Percentiles rank a stretch among this genome's conserved stretches.
Conservation (phyloP, 2,329 filamentous ascomycete species). For the Xylaria sp. region DNA sequence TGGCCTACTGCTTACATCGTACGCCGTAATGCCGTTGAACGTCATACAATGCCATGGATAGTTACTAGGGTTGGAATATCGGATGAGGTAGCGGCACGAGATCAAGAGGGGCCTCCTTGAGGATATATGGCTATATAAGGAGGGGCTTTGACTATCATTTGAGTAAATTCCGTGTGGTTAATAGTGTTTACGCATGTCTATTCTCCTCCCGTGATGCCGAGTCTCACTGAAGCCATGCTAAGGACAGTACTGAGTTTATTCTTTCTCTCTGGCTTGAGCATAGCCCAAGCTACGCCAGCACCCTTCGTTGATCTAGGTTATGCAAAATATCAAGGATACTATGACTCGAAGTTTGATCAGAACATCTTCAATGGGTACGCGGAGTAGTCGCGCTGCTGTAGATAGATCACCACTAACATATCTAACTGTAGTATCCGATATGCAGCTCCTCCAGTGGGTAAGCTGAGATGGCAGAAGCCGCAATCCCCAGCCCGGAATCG, state of each 20-base stretch:
- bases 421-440: slow-evolving; percentile 52
- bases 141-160: neutral
- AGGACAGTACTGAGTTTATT: slow-evolving; percentile 6
- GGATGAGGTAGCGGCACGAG: neutral
- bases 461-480: slow-evolving; percentile 51
- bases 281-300: slow-evolving; percentile 20
- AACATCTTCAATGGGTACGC: slow-evolving; percentile 54
- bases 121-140: slow-evolving; percentile 8
- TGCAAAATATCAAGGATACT: slow-evolving; percentile 50
- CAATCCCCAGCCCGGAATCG: slow-evolving; percentile 39
- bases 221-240: slow-evolving; percentile 5
- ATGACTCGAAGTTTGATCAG: slow-evolving; percentile 45
- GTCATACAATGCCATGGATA: neutral
- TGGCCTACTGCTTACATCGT: neutral
- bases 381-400: neutral
- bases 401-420: slow-evolving; percentile 13
- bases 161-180: neutral
- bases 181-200: neutral
- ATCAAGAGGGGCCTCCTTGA: neutral
- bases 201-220: neutral
- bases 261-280: slow-evolving; percentile 3
- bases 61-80: neutral
- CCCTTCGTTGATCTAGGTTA: slow-evolving; percentile 52
- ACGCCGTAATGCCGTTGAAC: neutral
- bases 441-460: slow-evolving; percentile 50